These are phyloP conservation scores for Malassezia dermatis DNA, from an alignment of 1,284 basidiomycete species.

Conservation along the genomic window DNA sequence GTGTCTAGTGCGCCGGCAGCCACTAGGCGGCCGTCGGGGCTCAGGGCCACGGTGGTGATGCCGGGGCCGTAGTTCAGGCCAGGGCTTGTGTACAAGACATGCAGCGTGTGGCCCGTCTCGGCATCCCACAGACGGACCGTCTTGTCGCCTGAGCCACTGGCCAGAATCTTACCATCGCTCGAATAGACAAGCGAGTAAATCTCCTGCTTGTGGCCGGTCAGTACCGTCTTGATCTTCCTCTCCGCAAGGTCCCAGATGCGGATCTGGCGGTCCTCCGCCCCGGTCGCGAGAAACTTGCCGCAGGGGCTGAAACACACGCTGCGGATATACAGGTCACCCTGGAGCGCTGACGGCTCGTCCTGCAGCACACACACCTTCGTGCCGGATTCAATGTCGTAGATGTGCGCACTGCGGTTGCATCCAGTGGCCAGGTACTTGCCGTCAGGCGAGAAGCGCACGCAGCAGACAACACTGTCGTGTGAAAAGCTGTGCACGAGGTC, in stretches of 20 bases:
- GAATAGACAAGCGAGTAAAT: slow-evolving; percentile 80
- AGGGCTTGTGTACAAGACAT: slow-evolving; percentile 44
- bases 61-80: slow-evolving; percentile 54
- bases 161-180: slow-evolving; percentile 65
- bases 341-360: slow-evolving; percentile 53
- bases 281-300: slow-evolving; percentile 43
- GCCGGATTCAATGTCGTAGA: slow-evolving; percentile 78
- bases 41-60: slow-evolving; percentile 64
- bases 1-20: slow-evolving; percentile 76
- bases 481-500: slow-evolving; percentile 74
- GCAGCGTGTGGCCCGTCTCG: slow-evolving; percentile 52
- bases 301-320: slow-evolving; percentile 45
- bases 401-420: slow-evolving; percentile 79
- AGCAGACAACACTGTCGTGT: slow-evolving; percentile 80
- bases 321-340: slow-evolving; percentile 43
- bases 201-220: slow-evolving; percentile 76
- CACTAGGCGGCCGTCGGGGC: slow-evolving; percentile 66
- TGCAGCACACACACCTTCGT: slow-evolving; percentile 57
- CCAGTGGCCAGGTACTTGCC: slow-evolving; percentile 80
- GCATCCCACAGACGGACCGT: slow-evolving; percentile 83
- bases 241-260: slow-evolving; percentile 66
- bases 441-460: slow-evolving; percentile 78
- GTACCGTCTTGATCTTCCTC: slow-evolving; percentile 55
- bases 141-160: slow-evolving; percentile 80
- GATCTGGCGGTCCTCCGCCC: slow-evolving; percentile 45